A percentile compares a stretch with the other conserved stretches of the same genome.
These are phyloP conservation scores for Trametes elegans DNA, from an alignment of 768 basidiomycete genomes.

Conservation along the genomic window DNA sequence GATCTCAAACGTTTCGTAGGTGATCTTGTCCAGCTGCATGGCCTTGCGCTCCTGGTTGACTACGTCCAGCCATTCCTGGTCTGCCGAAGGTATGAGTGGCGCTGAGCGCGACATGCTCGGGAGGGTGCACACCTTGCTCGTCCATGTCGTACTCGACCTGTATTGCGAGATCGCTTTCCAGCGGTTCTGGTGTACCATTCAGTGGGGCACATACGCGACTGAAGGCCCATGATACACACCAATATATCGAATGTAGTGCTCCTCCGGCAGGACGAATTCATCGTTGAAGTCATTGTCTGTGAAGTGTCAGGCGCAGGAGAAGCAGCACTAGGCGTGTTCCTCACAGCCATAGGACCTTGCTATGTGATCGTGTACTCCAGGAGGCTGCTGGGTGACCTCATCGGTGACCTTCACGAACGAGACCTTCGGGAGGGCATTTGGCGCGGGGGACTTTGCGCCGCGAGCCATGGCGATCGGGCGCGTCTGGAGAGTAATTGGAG, in stretches of 20 bases:
- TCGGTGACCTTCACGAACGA: slow-evolving; percentile 65
- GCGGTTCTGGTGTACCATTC: slow-evolving; percentile 57
- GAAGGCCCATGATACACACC: slow-evolving; percentile 45
- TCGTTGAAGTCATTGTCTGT: slow-evolving; percentile 56
- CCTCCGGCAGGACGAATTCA: slow-evolving; percentile 60
- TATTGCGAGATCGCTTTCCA: slow-evolving; percentile 86
- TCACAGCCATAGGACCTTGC: slow-evolving; percentile 73
- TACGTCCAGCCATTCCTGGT: slow-evolving; percentile 91
- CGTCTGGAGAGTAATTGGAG: not conserved
- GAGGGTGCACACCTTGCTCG: slow-evolving; percentile 72
- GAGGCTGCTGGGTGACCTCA: slow-evolving; percentile 56
- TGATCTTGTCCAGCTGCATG: slow-evolving; percentile 64
- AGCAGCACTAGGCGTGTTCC: not conserved
- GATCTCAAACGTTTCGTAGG: slow-evolving; percentile 90
- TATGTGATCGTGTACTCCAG: slow-evolving; percentile 62
- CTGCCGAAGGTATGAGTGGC: slow-evolving; percentile 38
- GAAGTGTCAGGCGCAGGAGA: too few relatives aligned
- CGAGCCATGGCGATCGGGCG: slow-evolving; percentile 35
- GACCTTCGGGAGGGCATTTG: slow-evolving; percentile 56
- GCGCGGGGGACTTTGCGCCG: slow-evolving; percentile 36
- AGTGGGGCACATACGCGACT: not conserved
- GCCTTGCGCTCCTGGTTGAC: slow-evolving; percentile 82
- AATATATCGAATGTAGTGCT: slow-evolving; percentile 89
- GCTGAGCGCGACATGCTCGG: not conserved
- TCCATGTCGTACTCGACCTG: slow-evolving; percentile 99